Evolutionary conservation across 164 flowering plant species (phyloP).

Genomic region (Vitis vinifera): DNA sequence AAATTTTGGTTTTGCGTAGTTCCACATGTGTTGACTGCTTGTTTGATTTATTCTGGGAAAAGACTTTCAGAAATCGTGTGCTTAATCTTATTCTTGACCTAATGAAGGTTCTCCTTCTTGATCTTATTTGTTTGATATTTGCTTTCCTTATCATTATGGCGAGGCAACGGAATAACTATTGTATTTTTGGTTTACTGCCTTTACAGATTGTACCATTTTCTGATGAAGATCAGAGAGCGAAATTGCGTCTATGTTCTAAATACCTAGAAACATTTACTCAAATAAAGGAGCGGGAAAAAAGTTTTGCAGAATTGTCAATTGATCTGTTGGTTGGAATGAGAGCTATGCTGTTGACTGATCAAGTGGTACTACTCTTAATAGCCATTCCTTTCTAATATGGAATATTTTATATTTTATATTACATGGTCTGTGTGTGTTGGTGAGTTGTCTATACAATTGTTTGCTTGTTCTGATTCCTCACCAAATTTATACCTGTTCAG

Average conservation of each 20-base stretch:
- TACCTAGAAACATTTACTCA: constrained; percentile 85
- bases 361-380: constrained; percentile 41
- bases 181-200: constrained; percentile 1
- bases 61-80: constrained; percentile 56
- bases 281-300: constrained; percentile 69
- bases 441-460: background rate
- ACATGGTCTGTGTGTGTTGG: background rate
- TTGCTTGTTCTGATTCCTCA: constrained; percentile 11
- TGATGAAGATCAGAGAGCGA: constrained; percentile 68
- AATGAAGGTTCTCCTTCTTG: constrained; percentile 65
- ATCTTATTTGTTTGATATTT: constrained; percentile 5
- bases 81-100: constrained; percentile 64
- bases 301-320: constrained; percentile 66
- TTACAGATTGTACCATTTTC: constrained; percentile 60
- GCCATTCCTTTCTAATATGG: too few relatives aligned
- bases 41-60: constrained; percentile 93
- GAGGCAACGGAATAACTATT: background rate
- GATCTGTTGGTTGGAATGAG: constrained; percentile 82
- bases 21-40: constrained; percentile 68
- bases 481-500: constrained; percentile 42
- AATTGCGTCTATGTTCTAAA: constrained; percentile 75
- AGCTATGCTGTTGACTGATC: constrained; percentile 67
- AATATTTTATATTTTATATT: background rate
- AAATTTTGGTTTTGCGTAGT: constrained; percentile 52
- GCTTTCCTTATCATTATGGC: background rate